Evolutionary conservation across 331 rosid genomes (phyloP), one percentile per base, ranked within the genome.

Genomic region (Rosa hybrid): DNA sequence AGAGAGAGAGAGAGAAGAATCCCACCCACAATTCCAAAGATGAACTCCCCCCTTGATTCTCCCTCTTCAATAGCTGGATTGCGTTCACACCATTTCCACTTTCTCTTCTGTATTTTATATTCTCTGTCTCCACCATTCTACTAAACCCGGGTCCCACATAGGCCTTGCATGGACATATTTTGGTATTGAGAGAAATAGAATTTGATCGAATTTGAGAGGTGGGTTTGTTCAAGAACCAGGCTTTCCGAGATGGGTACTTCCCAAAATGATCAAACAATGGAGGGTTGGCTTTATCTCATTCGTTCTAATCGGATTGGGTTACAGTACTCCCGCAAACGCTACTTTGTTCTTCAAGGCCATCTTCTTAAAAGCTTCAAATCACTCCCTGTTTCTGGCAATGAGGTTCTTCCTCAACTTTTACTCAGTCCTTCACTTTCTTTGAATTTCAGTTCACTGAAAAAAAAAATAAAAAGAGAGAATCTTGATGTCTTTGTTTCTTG

Each of bases 211-310:
- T 59, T 75, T 54, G 4, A 39, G 64, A 41, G 16, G 34, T 57
- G 74, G 77, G 77, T 65, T 54, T 73, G 56, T 63, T 34, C 23
- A 68, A 72, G 9, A 42, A 71, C 18, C 20, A 77, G 80, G 48
- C 57, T 78, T 27, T 13, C 38, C 44, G 27, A 75, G 50, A 86
- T 89, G 90, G 87, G 80, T 59, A 50, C 78, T 23, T 73, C 90
- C 34, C 87, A 84, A 68, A 72, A 63, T 53, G 86, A 86, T 53
- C 84, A 83, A 76, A 84, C 73, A 81, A 91, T 91, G 97, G 97
- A 91, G 77, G 98, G 98, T 1, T 93, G 98, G 98, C 79, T 93
- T 70, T 88, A 91, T 84, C 87, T 91, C 27, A 86, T 93, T 21
- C 92, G 97, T 30, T 93, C 90, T 18, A 88, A 93, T 78, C 90